Percentiles rank a stretch among this genome's conserved stretches.
Evolutionary conservation across 331 rosid genomes (phyloP).

Genomic region (Cucumis variabilis): DNA sequence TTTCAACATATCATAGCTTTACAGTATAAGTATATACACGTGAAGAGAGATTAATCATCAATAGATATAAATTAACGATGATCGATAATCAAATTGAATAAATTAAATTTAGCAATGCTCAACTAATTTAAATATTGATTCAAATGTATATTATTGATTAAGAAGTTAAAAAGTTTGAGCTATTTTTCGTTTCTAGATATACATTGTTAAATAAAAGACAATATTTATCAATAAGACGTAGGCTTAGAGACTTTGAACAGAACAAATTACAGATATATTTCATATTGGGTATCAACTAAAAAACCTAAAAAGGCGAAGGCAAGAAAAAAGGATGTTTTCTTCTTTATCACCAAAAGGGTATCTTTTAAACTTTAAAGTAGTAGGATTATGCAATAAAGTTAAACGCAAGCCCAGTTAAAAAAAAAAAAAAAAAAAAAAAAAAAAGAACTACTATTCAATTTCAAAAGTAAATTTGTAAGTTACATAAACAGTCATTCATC

Average conservation of each 20-base stretch:
- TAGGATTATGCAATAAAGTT: constrained; percentile 18
- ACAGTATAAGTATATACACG: too few species aligned
- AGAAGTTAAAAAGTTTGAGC: too few species aligned
- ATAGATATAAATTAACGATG: too few species aligned
- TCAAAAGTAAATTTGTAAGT: constrained; percentile 11
- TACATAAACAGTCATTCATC: constrained; percentile 5
- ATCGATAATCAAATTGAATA: too few species aligned
- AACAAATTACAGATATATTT: not conserved
- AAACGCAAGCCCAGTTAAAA: not conserved
- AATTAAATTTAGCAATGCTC: too few species aligned
- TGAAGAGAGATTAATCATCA: too few species aligned
- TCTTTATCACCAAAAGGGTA: constrained; percentile 21
- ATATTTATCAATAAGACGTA: not conserved
- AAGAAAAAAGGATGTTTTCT: not conserved
- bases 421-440: not conserved
- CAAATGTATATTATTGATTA: too few species aligned
- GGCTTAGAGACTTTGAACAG: not conserved
- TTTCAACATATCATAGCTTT: too few species aligned
- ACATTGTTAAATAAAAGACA: too few species aligned
- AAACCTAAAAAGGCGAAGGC: not conserved
- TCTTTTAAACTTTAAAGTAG: constrained; percentile 16
- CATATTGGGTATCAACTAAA: not conserved
- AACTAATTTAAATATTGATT: too few species aligned
- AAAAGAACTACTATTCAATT: not conserved
- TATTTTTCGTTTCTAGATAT: too few species aligned